A percentile compares a stretch with the other conserved stretches of the same genome.
phyloP scores from a whole-genome alignment of 2,329 filamentous ascomycete species.

The Colletotrichum truncatum region DNA sequence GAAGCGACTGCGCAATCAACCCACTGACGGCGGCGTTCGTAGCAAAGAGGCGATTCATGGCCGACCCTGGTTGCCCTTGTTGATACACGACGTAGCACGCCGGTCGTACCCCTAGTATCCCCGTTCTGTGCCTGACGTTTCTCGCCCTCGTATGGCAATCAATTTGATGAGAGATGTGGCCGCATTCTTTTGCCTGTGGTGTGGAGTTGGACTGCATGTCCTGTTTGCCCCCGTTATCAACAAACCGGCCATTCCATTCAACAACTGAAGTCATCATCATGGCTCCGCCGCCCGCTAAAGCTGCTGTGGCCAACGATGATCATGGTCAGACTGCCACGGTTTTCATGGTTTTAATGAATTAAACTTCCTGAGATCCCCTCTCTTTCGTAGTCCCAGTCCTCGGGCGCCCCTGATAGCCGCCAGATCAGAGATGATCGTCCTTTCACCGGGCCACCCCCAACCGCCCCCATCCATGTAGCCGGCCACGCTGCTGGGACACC shows the following conservation, averaged over 20 bases:
- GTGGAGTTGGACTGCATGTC: not conserved
- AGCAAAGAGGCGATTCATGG: not conserved
- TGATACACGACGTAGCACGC: not conserved
- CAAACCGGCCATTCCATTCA: not conserved
- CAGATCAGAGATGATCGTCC: slow-evolving; percentile 21
- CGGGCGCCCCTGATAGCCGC: not conserved
- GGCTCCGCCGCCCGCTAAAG: not conserved
- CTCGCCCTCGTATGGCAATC: not conserved
- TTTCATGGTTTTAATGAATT: not conserved
- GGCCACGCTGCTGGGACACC: not conserved
- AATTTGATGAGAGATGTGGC: not conserved
- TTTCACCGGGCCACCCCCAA: slow-evolving; percentile 1
- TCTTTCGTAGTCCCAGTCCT: not conserved
- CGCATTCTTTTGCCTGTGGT: not conserved
- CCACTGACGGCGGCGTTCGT: slow-evolving; percentile 11
- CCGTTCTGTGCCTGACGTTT: not conserved
- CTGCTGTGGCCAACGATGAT: not conserved
- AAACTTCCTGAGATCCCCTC: not conserved
- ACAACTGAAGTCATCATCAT: not conserved
- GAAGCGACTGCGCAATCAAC: not conserved
- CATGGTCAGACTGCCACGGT: not conserved
- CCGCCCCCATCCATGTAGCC: slow-evolving; percentile 3
- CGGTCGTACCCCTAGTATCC: not conserved
- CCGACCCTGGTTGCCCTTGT: slow-evolving; percentile 4
- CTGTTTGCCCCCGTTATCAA: not conserved